Evolutionary conservation across 768 basidiomycete species (phyloP), one percentile per base, ranked within the genome.

Genomic region (Mycena indigotica): DNA sequence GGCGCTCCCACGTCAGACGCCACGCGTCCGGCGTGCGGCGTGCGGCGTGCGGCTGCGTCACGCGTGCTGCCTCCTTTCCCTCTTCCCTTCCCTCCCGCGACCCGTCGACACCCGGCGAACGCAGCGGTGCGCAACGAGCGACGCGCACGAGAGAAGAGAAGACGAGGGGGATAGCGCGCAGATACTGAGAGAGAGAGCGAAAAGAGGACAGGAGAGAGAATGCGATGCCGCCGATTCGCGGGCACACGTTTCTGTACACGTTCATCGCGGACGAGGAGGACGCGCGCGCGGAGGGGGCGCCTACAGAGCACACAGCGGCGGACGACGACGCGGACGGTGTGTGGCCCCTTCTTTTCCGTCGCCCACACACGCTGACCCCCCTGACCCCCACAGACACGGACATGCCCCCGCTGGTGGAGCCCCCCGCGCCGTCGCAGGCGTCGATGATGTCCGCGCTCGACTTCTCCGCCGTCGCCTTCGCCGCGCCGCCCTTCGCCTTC

Each of bases 371-470:
- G 5, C 41, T 44, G 5, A 3, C 23, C 4, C 50, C 13, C 17
- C 23, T 45, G 16, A 35, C 32, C 40, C 49, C 41, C 30, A 13
- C 25, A 21, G 61, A 59, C 51, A 23, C 50, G 15, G 62, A 57
- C 28, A 59, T 63, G 58, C 62, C 62, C 35, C 58, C 62, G n/a
- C 62, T 63, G 46, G 62, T 63, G 25, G 62, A 63, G 21, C 48
- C 48, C 1, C 55, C 55, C 5, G 23, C 24, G 13, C 19, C 28
- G 21, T 51, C 62, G 3, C 62, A 63, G 15, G 58, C 59, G 35
- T 38, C 39, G 19, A 63, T 63, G 62, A 63, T 63, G 62, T 63
- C 62, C 30, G 53, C 55, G 15, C 30, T 62, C 57, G 62, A 59
- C 55, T 54, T 63, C n/a, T 40, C 15, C 45, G 51, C 30, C 54